phyloP scores from a whole-genome alignment of 306 rosid species.

The Astragalus glycyphyllos region DNA sequence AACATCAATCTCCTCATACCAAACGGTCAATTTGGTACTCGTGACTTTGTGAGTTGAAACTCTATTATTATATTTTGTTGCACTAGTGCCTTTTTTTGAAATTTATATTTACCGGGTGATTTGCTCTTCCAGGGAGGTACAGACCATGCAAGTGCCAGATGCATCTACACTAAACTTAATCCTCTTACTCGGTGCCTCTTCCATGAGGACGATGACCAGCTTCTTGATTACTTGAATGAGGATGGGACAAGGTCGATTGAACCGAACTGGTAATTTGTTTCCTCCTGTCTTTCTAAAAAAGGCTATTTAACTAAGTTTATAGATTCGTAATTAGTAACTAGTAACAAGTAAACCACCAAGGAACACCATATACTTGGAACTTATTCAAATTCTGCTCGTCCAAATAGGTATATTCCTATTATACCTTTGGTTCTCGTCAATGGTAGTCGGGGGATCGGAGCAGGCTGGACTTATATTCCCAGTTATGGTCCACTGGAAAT shows the following conservation, averaged over 20 bases:
- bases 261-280: constrained; percentile 71
- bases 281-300: not conserved
- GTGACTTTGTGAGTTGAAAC: constrained; percentile 64
- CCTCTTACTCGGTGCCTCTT: constrained; percentile 73
- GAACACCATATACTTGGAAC: not conserved
- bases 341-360: not conserved
- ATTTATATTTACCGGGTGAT: not conserved
- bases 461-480: constrained; percentile 94
- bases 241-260: constrained; percentile 78
- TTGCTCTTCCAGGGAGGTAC: constrained; percentile 76
- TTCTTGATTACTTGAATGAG: constrained; percentile 89
- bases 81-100: not conserved
- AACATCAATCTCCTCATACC: constrained; percentile 87
- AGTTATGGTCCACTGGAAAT: constrained; percentile 90
- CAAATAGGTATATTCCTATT: constrained; percentile 78
- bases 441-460: constrained; percentile 95
- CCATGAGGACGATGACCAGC: constrained; percentile 81
- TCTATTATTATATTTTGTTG: not conserved
- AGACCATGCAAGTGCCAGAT: constrained; percentile 92
- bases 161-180: constrained; percentile 68
- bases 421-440: constrained; percentile 91
- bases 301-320: not conserved
- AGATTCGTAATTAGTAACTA: not conserved
- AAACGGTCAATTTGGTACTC: constrained; percentile 96
- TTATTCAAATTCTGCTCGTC: not conserved